Conservation (phyloP, 352 stramenopile species). For the Phytophthora pinifolia region DNA sequence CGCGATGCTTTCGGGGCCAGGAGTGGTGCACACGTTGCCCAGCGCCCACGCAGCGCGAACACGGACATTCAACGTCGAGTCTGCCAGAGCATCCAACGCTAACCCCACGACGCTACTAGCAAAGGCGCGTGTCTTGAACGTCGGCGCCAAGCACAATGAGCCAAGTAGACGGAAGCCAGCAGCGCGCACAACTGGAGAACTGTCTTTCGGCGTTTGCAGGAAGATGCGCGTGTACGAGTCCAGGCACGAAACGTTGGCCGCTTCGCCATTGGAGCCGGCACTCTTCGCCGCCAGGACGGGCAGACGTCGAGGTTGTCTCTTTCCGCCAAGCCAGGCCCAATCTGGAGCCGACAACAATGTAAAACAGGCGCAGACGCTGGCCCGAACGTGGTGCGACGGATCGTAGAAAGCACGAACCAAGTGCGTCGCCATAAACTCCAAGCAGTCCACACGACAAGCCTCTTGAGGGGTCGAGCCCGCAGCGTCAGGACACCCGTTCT, state of each 20-base stretch:
- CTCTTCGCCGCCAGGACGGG: slow-evolving; percentile 36
- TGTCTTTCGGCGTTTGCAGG: slow-evolving; percentile 75
- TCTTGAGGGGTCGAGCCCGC: not conserved
- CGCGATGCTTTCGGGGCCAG: slow-evolving; percentile 54
- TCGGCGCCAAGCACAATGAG: slow-evolving; percentile 66
- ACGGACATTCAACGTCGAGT: slow-evolving; percentile 85
- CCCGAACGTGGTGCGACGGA: slow-evolving; percentile 83
- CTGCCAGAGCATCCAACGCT: slow-evolving; percentile 62
- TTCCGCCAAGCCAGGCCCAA: slow-evolving; percentile 59
- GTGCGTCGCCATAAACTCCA: slow-evolving; percentile 79
- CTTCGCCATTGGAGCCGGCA: slow-evolving; percentile 28
- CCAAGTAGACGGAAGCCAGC: slow-evolving; percentile 79
- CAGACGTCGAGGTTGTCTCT: slow-evolving; percentile 37
- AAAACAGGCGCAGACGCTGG: slow-evolving; percentile 87
- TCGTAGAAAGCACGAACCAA: slow-evolving; percentile 84
- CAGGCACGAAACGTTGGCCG: slow-evolving; percentile 37
- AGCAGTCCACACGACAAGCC: slow-evolving; percentile 44
- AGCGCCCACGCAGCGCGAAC: slow-evolving; percentile 83
- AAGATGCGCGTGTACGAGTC: slow-evolving; percentile 77
- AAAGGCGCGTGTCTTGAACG: slow-evolving; percentile 78
- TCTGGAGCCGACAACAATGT: slow-evolving; percentile 72
- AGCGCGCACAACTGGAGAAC: slow-evolving; percentile 76
- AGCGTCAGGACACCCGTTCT: slow-evolving; percentile 25
- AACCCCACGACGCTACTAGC: slow-evolving; percentile 58
- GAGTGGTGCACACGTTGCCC: slow-evolving; percentile 84